A percentile compares a stretch with the other conserved stretches of the same genome.
Evolutionary conservation across 306 rosid species (phyloP).

Genomic region (Dalbergia oliveri): DNA sequence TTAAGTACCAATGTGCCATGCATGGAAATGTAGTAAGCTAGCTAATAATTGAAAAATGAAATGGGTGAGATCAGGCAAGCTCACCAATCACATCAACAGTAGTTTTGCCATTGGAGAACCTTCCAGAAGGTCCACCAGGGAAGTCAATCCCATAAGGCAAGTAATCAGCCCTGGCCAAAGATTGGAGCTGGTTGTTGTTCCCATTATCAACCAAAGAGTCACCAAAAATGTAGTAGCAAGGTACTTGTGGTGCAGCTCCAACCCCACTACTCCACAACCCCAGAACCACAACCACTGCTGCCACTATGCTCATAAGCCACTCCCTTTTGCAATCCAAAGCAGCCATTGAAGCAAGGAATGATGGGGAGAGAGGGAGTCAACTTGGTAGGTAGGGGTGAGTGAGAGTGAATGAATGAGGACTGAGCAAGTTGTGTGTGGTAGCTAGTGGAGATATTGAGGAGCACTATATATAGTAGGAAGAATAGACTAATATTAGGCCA

Average conservation of each 20-base stretch:
- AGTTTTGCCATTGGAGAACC: constrained; percentile 67
- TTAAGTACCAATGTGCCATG: background rate
- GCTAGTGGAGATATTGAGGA: background rate
- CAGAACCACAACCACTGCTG: constrained; percentile 45
- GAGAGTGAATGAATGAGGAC: constrained; percentile 38
- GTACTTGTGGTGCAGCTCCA: constrained; percentile 65
- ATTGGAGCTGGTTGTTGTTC: constrained; percentile 60
- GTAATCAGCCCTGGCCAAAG: constrained; percentile 65
- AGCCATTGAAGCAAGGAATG: constrained; percentile 50
- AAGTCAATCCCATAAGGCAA: constrained; percentile 75
- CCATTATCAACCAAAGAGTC: constrained; percentile 79
- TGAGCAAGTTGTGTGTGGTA: constrained; percentile 20
- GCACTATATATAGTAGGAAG: constrained; percentile 28
- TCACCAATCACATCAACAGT: constrained; percentile 70
- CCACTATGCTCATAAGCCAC: background rate
- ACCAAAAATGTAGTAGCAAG: constrained; percentile 66
- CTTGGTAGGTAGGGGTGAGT: background rate
- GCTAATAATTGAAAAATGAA: background rate
- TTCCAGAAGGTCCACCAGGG: constrained; percentile 64
- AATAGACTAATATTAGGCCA: background rate
- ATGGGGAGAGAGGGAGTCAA: background rate
- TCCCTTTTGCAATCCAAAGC: constrained; percentile 30
- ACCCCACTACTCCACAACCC: constrained; percentile 46
- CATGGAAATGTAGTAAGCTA: constrained; percentile 30
- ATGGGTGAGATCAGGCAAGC: background rate